These are phyloP conservation scores for Mortierella sp. DNA, from an alignment of 371 early-diverging fungal species.

Conservation along the genomic window DNA sequence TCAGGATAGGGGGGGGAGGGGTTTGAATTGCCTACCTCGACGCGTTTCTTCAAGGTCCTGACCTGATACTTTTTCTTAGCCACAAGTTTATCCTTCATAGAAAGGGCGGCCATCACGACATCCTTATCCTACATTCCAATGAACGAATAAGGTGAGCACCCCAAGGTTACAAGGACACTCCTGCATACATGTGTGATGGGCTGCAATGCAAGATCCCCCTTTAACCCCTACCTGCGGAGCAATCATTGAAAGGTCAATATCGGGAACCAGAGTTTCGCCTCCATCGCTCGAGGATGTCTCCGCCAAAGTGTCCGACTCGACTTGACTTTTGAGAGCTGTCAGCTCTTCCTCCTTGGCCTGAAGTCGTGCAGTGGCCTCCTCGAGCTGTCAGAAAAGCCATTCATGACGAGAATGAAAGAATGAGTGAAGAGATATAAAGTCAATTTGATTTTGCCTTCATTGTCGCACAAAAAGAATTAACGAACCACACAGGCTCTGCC, in stretches of 20 bases:
- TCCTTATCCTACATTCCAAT: slow-evolving; percentile 33
- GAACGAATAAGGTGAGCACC: not conserved
- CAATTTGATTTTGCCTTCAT: too few relatives aligned
- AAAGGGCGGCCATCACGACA: slow-evolving; percentile 13
- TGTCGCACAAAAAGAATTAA: slow-evolving; percentile 3
- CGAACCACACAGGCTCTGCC: not conserved
- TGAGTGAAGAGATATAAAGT: not conserved
- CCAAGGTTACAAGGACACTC: not conserved
- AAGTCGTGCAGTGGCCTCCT: slow-evolving; percentile 18
- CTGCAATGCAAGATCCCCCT: not conserved
- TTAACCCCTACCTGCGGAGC: slow-evolving; percentile 21
- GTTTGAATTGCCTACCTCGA: slow-evolving; percentile 29
- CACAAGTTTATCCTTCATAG: slow-evolving; percentile 32
- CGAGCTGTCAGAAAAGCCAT: slow-evolving; percentile 16
- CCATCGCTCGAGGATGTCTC: slow-evolving; percentile 45
- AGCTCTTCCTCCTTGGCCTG: slow-evolving; percentile 33
- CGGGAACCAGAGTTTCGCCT: slow-evolving; percentile 45
- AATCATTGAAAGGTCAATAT: slow-evolving; percentile 31
- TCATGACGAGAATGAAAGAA: not conserved
- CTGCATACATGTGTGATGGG: not conserved
- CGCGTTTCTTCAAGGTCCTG: slow-evolving; percentile 25
- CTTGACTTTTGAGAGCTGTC: slow-evolving; percentile 12
- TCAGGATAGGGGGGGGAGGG: too few relatives aligned
- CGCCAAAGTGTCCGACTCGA: slow-evolving; percentile 10
- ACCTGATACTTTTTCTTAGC: slow-evolving; percentile 30